Percentiles rank a stretch among this genome's conserved stretches.
Conservation (phyloP, 2,329 filamentous ascomycete genomes). For the Trichoderma atroviride region DNA sequence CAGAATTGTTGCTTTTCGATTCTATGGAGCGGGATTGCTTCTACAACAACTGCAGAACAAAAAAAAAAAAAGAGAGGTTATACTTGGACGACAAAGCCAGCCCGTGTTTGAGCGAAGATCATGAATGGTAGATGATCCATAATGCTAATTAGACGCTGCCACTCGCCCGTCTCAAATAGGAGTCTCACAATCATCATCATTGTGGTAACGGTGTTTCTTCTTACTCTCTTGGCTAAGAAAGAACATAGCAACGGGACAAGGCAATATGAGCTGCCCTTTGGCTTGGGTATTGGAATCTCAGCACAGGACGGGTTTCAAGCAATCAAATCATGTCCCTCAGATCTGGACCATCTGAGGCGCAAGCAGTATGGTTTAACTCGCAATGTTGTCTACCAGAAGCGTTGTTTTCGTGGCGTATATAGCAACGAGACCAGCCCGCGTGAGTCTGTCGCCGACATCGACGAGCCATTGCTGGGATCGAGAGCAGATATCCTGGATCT, state of each 20-base stretch:
- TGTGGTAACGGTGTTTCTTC: not conserved
- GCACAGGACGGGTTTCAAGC: slow-evolving; percentile 5
- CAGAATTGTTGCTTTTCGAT: not conserved
- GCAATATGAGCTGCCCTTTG: slow-evolving; percentile 23
- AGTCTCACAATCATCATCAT: slow-evolving; percentile 6
- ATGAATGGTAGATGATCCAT: slow-evolving; percentile 10
- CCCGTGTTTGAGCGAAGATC: not conserved
- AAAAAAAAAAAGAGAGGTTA: not conserved
- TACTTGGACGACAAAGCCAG: not conserved
- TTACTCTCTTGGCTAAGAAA: not conserved
- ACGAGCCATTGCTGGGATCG: slow-evolving; percentile 42
- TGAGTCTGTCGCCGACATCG: slow-evolving; percentile 42
- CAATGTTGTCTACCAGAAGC: slow-evolving; percentile 48
- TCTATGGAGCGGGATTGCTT: not conserved
- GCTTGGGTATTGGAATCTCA: slow-evolving; percentile 12
- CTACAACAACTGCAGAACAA: not conserved
- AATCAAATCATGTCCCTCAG: slow-evolving; percentile 31
- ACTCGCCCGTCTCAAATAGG: slow-evolving; percentile 12
- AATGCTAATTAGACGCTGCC: slow-evolving; percentile 13
- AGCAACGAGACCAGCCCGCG: slow-evolving; percentile 40
- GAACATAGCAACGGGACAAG: slow-evolving; percentile 6
- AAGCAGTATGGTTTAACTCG: slow-evolving; percentile 42
- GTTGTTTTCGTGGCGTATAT: slow-evolving; percentile 47
- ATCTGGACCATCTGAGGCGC: slow-evolving; percentile 38
- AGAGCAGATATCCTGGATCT: slow-evolving; percentile 38